Conservation (phyloP, 2,329 filamentous ascomycete genomes). For the Pseudocercospora fijiensis region DNA sequence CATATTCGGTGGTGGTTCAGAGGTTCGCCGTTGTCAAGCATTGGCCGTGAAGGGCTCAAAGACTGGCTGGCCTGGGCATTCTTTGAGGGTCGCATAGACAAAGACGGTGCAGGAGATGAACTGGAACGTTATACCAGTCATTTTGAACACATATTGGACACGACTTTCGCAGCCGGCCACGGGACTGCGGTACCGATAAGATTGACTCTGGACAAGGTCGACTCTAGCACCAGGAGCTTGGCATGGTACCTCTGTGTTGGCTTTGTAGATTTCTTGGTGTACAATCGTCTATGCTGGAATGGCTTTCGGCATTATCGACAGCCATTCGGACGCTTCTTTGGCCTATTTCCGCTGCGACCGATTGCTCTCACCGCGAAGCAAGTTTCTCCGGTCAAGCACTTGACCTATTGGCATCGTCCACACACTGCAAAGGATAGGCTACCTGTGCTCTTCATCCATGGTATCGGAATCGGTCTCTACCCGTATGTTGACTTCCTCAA, state of each 20-base stretch:
- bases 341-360: slow-evolving; percentile 55
- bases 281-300: slow-evolving; percentile 38
- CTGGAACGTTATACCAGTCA: slow-evolving; percentile 55
- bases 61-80: slow-evolving; percentile 70
- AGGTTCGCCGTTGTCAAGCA: slow-evolving; percentile 56
- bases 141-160: slow-evolving; percentile 53
- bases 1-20: slow-evolving; percentile 67
- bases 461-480: slow-evolving; percentile 61
- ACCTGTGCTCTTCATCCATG: slow-evolving; percentile 68
- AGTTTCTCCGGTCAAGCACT: slow-evolving; percentile 49
- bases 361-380: slow-evolving; percentile 50
- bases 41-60: slow-evolving; percentile 63
- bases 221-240: slow-evolving; percentile 44
- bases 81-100: slow-evolving; percentile 59
- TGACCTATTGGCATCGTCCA: slow-evolving; percentile 63
- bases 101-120: slow-evolving; percentile 55
- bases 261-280: slow-evolving; percentile 20
- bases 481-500: slow-evolving; percentile 51
- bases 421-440: slow-evolving; percentile 58
- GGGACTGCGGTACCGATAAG: slow-evolving; percentile 59
- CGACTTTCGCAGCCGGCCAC: slow-evolving; percentile 52
- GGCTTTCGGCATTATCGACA: slow-evolving; percentile 56
- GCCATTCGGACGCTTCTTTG: slow-evolving; percentile 29
- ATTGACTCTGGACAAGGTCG: slow-evolving; percentile 62
- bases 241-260: slow-evolving; percentile 22